These are phyloP conservation scores for Pseudogymnoascus sp. DNA, from an alignment of 2,329 filamentous ascomycete species.

Conservation along the genomic window DNA sequence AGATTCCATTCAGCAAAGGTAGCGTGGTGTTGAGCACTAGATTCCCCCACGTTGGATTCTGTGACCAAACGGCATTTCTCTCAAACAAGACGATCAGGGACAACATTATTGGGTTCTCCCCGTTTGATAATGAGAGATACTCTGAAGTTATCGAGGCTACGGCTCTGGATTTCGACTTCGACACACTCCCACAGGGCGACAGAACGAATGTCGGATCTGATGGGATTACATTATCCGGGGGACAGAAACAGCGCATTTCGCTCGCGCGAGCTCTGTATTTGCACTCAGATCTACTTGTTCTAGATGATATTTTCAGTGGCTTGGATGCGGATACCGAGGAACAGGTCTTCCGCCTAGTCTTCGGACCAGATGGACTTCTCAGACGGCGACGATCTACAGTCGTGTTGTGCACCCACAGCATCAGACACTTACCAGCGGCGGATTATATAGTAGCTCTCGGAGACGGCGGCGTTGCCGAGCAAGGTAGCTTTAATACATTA, in stretches of 20 bases:
- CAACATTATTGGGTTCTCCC: constrained; percentile 30
- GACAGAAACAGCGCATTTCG: constrained; percentile 16
- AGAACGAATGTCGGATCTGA: constrained; percentile 20
- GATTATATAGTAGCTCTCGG: constrained; percentile 31
- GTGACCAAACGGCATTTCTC: constrained; percentile 37
- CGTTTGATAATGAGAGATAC: constrained; percentile 23
- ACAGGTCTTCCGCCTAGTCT: constrained; percentile 15
- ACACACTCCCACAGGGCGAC: constrained; percentile 18
- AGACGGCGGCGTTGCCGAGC: constrained; percentile 28
- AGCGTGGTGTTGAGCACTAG: constrained; percentile 16
- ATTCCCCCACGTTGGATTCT: constrained; percentile 30
- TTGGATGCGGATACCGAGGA: constrained; percentile 20
- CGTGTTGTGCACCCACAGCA: constrained; percentile 29
- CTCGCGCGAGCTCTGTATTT: constrained; percentile 18
- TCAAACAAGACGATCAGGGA: constrained; percentile 33
- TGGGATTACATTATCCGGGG: constrained; percentile 16
- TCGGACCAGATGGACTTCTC: constrained; percentile 13
- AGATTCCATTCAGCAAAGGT: constrained; percentile 26
- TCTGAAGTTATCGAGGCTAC: constrained; percentile 19
- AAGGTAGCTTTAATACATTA: constrained; percentile 29
- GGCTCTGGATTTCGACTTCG: constrained; percentile 20
- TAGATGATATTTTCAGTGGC: constrained; percentile 23
- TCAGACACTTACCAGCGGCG: constrained; percentile 24
- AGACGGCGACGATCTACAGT: constrained; percentile 26
- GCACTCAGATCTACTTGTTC: constrained; percentile 11